These are phyloP conservation scores for Hypoxylon sp. DNA, from an alignment of 2,329 filamentous ascomycete genomes.

Conservation along the genomic window DNA sequence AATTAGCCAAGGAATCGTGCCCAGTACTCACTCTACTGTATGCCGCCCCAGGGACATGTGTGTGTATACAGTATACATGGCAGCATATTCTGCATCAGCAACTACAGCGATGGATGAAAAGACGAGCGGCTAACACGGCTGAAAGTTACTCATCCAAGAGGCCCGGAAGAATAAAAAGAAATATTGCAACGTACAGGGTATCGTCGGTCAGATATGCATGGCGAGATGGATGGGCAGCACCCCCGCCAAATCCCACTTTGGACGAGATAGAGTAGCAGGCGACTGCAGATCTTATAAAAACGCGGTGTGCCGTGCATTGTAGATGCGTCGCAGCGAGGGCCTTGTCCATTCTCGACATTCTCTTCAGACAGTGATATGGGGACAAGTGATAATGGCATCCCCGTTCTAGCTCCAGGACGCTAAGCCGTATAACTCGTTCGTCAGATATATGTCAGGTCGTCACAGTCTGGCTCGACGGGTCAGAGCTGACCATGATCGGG, in stretches of 20 bases:
- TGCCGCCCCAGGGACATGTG: too few relatives aligned
- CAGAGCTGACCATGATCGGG: too few relatives aligned
- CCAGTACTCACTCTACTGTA: too few relatives aligned
- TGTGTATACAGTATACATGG: too few relatives aligned
- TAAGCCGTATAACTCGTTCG: too few relatives aligned
- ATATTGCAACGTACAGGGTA: slow-evolving; percentile 1
- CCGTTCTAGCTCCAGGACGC: neutral
- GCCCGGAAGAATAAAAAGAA: slow-evolving; percentile 3
- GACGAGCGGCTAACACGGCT: slow-evolving; percentile 26
- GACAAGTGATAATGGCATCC: neutral
- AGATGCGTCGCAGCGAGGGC: slow-evolving; percentile 12
- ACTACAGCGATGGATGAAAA: slow-evolving; percentile 3
- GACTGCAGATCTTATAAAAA: slow-evolving; percentile 30
- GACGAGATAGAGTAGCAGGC: slow-evolving; percentile 9
- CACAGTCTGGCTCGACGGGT: too few relatives aligned
- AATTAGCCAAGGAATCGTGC: too few relatives aligned
- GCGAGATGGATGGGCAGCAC: slow-evolving; percentile 1
- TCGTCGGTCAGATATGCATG: neutral
- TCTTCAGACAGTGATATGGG: too few relatives aligned
- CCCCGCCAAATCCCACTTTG: slow-evolving; percentile 20
- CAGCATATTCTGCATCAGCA: slow-evolving; percentile 13
- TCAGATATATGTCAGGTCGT: slow-evolving; percentile 5
- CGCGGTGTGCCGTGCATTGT: slow-evolving; percentile 30
- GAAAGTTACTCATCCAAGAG: slow-evolving; percentile 9
- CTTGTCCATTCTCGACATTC: slow-evolving; percentile 6